Conservation (phyloP, 169 alveolate genomes). For the Babesia gibsoni region DNA sequence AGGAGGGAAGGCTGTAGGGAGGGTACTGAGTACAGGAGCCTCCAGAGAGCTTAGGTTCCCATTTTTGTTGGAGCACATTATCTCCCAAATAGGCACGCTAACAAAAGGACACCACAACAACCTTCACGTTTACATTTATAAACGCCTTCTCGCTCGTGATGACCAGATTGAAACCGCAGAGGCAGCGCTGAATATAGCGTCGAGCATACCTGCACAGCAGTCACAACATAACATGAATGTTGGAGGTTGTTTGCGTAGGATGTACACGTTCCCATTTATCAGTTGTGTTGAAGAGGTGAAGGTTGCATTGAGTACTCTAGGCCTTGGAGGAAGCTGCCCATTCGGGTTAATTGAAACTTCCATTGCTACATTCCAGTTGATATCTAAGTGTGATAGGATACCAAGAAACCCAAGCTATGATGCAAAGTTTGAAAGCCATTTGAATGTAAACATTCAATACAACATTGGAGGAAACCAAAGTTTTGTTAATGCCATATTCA, state of each 20-base stretch:
- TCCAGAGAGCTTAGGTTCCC: constrained; percentile 57
- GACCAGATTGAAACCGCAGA: constrained; percentile 62
- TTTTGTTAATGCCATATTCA: constrained; percentile 40
- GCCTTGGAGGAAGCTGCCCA: constrained; percentile 54
- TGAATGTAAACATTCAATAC: constrained; percentile 24
- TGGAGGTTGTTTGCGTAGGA: constrained; percentile 31
- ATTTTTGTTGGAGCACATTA: constrained; percentile 34
- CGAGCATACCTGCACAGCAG: constrained; percentile 12
- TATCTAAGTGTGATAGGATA: constrained; percentile 31
- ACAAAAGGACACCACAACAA: constrained; percentile 13
- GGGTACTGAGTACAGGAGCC: constrained; percentile 42
- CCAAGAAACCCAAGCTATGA: background rate
- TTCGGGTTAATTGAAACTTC: constrained; percentile 49
- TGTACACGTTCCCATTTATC: constrained; percentile 57
- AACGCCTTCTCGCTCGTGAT: constrained; percentile 49
- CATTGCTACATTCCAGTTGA: constrained; percentile 29
- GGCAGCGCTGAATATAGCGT: constrained; percentile 27
- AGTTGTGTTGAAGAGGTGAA: constrained; percentile 41
- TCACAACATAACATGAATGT: constrained; percentile 17
- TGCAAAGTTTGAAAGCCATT: background rate
- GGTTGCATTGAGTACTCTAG: constrained; percentile 46
- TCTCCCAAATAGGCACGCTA: constrained; percentile 47
- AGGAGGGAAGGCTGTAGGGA: constrained; percentile 4
- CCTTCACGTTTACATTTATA: constrained; percentile 27
- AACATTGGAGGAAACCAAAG: constrained; percentile 8